A percentile compares a stretch with the other conserved stretches of the same genome.
Conservation (phyloP, 2,329 filamentous ascomycete genomes). For the Aspergillus ibericus region DNA sequence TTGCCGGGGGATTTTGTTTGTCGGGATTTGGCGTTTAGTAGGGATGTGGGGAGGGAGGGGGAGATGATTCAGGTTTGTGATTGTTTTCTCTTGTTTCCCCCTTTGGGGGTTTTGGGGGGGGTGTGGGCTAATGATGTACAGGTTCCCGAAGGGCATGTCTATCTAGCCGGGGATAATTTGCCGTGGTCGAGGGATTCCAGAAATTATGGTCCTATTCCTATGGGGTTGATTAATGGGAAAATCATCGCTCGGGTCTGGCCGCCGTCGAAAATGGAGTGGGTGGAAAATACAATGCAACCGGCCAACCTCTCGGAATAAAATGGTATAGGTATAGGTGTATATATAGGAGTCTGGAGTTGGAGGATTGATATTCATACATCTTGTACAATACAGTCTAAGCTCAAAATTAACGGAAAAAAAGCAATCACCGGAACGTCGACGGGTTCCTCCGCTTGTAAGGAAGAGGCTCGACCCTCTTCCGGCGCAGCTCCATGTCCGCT, state of each 20-base stretch:
- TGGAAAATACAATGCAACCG: constrained; percentile 40
- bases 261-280: constrained; percentile 35
- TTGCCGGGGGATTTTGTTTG: constrained; percentile 63
- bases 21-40: constrained; percentile 40
- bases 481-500: constrained; percentile 80
- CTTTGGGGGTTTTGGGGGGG: neutral
- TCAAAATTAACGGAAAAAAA: constrained; percentile 19
- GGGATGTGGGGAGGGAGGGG: constrained; percentile 29
- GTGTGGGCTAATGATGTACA: constrained; percentile 38
- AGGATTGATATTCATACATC: constrained; percentile 43
- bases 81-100: neutral
- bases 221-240: constrained; percentile 82
- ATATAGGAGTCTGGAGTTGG: constrained; percentile 29
- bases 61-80: constrained; percentile 54
- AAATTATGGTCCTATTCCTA: constrained; percentile 78
- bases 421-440: constrained; percentile 43
- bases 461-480: constrained; percentile 69
- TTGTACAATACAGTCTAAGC: constrained; percentile 44
- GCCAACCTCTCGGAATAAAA: constrained; percentile 22
- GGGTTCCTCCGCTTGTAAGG: constrained; percentile 63
- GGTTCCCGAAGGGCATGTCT: constrained; percentile 91
- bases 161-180: constrained; percentile 85
- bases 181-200: constrained; percentile 82
- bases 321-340: neutral
- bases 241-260: constrained; percentile 59